Percentiles rank a stretch among this genome's conserved stretches.
phyloP scores from a whole-genome alignment of 2,329 filamentous ascomycete species.

The Colletotrichum falcatum region DNA sequence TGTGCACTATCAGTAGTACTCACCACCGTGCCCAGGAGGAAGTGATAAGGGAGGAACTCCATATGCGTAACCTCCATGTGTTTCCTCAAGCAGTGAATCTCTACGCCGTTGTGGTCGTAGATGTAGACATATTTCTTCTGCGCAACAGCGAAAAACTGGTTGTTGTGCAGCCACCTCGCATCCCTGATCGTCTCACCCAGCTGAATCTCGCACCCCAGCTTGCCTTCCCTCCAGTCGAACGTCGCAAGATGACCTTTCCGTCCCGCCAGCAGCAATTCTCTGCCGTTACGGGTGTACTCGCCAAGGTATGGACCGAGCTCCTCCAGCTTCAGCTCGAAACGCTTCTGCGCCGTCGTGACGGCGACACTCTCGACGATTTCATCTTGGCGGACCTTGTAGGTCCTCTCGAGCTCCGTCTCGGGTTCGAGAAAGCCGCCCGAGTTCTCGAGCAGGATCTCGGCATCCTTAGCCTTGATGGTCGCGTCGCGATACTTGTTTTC shows the following conservation, averaged over 20 bases:
- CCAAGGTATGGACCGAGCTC: constrained; percentile 87
- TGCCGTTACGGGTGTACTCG: constrained; percentile 91
- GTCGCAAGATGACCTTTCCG: constrained; percentile 95
- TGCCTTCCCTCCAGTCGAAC: constrained; percentile 96
- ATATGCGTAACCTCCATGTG: constrained; percentile 93
- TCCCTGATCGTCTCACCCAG: constrained; percentile 91
- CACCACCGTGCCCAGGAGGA: constrained; percentile 87
- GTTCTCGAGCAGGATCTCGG: constrained; percentile 93
- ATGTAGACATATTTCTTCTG: constrained; percentile 98
- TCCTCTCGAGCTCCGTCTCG: constrained; percentile 88
- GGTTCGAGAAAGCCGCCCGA: constrained; percentile 87
- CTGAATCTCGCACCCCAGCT: constrained; percentile 90
- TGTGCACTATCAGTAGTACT: constrained; percentile 50
- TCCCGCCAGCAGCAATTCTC: constrained; percentile 85
- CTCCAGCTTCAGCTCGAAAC: constrained; percentile 88
- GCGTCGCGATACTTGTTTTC: constrained; percentile 88
- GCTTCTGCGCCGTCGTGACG: constrained; percentile 89
- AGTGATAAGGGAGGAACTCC: constrained; percentile 97
- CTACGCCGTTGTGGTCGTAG: constrained; percentile 90
- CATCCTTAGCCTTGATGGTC: constrained; percentile 87
- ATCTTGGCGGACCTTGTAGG: constrained; percentile 91
- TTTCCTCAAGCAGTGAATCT: constrained; percentile 90
- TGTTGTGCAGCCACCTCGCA: constrained; percentile 92
- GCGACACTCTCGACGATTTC: constrained; percentile 82
- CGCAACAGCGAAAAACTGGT: constrained; percentile 92